Percentiles rank a stretch among this genome's conserved stretches.
Conservation (phyloP, 2,329 filamentous ascomycete species). For the Penicillium concentricum region DNA sequence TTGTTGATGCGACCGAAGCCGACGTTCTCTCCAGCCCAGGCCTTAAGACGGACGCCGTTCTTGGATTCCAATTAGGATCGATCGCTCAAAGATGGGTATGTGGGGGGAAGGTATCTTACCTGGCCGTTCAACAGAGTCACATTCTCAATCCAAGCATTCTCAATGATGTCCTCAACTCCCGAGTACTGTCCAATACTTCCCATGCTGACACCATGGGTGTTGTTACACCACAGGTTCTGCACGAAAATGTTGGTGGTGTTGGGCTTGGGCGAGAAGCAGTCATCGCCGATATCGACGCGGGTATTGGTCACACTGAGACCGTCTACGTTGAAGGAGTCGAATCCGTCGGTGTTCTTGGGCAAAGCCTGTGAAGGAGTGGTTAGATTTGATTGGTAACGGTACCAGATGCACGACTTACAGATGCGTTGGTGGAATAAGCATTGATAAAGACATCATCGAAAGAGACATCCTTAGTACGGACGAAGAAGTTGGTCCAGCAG, state of each 20-base stretch:
- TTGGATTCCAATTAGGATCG: constrained; percentile 33
- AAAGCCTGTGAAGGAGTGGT: constrained; percentile 32
- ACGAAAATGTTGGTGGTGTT: constrained; percentile 60
- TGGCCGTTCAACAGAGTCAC: constrained; percentile 56
- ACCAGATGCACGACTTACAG: constrained; percentile 21
- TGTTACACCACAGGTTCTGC: constrained; percentile 61
- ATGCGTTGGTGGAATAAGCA: constrained; percentile 51
- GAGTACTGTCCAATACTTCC: constrained; percentile 59
- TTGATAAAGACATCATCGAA: constrained; percentile 57
- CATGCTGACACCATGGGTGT: constrained; percentile 58
- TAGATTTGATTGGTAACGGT: neutral
- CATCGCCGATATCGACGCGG: constrained; percentile 57
- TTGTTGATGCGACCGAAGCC: constrained; percentile 63
- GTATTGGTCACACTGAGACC: constrained; percentile 52
- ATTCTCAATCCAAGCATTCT: constrained; percentile 60
- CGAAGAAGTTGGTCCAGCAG: constrained; percentile 64
- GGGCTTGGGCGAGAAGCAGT: constrained; percentile 62
- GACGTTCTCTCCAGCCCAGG: constrained; percentile 58
- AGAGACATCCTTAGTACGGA: constrained; percentile 55
- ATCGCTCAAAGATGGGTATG: neutral
- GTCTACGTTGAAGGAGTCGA: constrained; percentile 60
- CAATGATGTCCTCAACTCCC: constrained; percentile 55
- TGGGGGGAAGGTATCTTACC: constrained; percentile 22
- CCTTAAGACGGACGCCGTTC: constrained; percentile 60
- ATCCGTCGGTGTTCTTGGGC: constrained; percentile 63